Evolutionary conservation across 2,329 filamentous ascomycete species (phyloP), one percentile per base, ranked within the genome.

Genomic region (Teratosphaeria viscida): DNA sequence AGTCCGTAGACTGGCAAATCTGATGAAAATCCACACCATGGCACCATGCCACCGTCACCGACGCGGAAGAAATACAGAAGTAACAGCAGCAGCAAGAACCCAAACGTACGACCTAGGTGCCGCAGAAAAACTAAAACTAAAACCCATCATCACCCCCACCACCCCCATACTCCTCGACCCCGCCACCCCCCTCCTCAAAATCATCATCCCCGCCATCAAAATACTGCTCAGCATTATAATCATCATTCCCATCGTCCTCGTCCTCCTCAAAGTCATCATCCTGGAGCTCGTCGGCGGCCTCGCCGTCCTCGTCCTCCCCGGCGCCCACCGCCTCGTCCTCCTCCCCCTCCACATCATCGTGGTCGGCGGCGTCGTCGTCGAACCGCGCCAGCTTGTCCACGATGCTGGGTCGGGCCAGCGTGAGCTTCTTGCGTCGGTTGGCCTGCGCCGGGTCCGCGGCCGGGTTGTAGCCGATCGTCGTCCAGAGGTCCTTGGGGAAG

Each of bases 261-360:
- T 86, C 87, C 7, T 78, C 79, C 14, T 85, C 77, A 54, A 87
- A 73, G 60, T 85, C 78, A 39, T 62, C 60, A 35, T 64, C 62
- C 35, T 55, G 32, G 23, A 56, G 58, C 32, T 43, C 55, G 14
- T 60, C 60, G 8, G 16, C 16, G 2, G 55, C 59, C 7, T 12
- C 60, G 10, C 60, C 60, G 2, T 56, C 16, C 80, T 76, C 59
- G 88, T 79, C 26, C 83, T 81, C 63, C 83, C 23, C 23, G 23
- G 88, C 1, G 84, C 87, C 63, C 89, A 75, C 3, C 75, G 75
- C n/a, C 82, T 79, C 0, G 12, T 58, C 59, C 16, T 62, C 59
- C 37, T 58, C 59, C 16, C 61, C 59, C 37, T 57, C 55, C 4
- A 49, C 56, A 16, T 26, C 52, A 19, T 27, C 56, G 19, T 56